These are phyloP conservation scores for Talaromyces sp. DNA, from an alignment of 2,329 filamentous ascomycete genomes.

Conservation along the genomic window DNA sequence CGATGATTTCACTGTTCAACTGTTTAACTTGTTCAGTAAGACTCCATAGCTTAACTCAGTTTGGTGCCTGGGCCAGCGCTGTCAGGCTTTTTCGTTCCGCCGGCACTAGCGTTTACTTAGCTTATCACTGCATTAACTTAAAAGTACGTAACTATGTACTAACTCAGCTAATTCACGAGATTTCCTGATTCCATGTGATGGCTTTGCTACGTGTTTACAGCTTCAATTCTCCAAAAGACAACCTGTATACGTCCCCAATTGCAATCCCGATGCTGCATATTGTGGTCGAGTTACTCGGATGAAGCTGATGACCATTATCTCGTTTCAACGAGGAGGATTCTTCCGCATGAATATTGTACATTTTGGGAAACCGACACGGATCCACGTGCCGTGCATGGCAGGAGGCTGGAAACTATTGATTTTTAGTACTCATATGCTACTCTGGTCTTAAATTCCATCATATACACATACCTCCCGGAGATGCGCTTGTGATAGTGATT, in stretches of 20 bases:
- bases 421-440: neutral
- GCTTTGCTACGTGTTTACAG: neutral
- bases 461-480: neutral
- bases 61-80: neutral
- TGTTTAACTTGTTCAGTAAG: neutral
- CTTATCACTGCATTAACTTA: too few species aligned
- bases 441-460: neutral
- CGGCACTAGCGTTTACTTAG: neutral
- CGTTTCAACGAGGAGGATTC: neutral
- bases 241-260: neutral
- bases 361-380: neutral
- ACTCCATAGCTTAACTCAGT: neutral
- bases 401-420: neutral
- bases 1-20: constrained; percentile 6
- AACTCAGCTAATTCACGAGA: neutral
- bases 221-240: neutral
- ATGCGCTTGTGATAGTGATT: too few species aligned
- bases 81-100: neutral
- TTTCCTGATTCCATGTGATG: neutral
- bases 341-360: neutral
- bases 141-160: too few species aligned
- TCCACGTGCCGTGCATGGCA: neutral
- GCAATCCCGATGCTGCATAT: neutral
- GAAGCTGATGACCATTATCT: neutral
- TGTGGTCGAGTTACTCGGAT: neutral